Base-by-base conservation (phyloP, 179 eudicot species). In the Actinidia arguta region DNA sequence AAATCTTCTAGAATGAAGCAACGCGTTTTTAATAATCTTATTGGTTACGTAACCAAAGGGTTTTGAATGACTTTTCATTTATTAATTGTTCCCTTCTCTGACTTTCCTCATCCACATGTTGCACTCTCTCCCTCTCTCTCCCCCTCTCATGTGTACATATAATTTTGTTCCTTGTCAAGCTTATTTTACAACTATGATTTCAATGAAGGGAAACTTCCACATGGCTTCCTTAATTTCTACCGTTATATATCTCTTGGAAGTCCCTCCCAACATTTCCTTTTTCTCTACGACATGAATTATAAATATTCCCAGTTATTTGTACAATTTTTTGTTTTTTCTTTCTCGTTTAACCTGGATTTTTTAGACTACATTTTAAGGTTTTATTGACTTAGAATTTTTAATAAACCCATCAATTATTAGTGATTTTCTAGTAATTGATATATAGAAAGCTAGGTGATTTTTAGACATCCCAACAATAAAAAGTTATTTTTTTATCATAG, bases 101-200 rank as follows among this genome's bases (percentile, higher is more conserved):
- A 62, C 71, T 78, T 72, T 72, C 52, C 48, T 47, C 52, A 11
- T 36, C 80, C 72, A 47, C 81, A n/a, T n/a, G n/a, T n/a, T n/a
- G n/a, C n/a, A n/a, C n/a, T n/a, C n/a, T n/a, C n/a, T n/a, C n/a
- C n/a, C n/a, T 27, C n/a, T 63, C 11, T 61, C 69, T 27, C 69
- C 10, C 39, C 27, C 42, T 63, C 69, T 24, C 39, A n/a, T n/a
- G n/a, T n/a, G n/a, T 4, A 24, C 25, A 24, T 22, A 9, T 24
- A 6, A 9, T n/a, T 1, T 71, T 9, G 12, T 8, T 16, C 0
- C 17, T 3, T 10, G 31, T 71, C 16, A 44, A 71, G 54, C n/a
- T 20, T 46, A 8, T 71, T 51, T 69, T 27, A 44, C 22, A 0
- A 5, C 74, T 48, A 47, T 22, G 52, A 20, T 47, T 47, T 4